Conservation (phyloP, 75 land plant species). For the Pseudotsuga menziesii region DNA sequence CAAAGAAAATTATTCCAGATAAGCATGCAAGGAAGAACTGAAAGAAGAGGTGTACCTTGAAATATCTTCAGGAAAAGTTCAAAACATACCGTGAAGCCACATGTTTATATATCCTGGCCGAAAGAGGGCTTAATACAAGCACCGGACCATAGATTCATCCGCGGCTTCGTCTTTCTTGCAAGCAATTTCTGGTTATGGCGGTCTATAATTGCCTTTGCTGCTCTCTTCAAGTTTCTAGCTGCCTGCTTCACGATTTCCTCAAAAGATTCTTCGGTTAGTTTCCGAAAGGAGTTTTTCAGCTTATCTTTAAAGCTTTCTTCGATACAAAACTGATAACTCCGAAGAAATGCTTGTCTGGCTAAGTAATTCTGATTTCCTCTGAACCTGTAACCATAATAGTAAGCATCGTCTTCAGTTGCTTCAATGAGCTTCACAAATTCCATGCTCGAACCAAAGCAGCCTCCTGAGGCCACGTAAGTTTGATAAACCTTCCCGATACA, state of each 20-base stretch:
- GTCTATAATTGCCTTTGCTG: too few species aligned
- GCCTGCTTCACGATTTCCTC: too few species aligned
- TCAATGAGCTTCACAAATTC: not conserved
- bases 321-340: not conserved
- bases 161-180: too few species aligned
- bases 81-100: not conserved
- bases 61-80: not conserved
- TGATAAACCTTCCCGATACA: too few species aligned
- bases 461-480: too few species aligned
- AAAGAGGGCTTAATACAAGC: not conserved
- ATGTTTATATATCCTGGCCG: not conserved
- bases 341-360: conserved; percentile 3
- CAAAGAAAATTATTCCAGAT: too few species aligned
- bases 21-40: too few species aligned
- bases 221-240: too few species aligned
- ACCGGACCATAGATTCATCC: not conserved
- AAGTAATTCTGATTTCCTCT: not conserved
- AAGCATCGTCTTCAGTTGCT: not conserved
- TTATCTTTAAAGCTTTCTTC: too few species aligned
- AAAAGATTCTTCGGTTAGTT: too few species aligned
- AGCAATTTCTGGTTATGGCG: not conserved
- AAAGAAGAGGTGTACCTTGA: too few species aligned
- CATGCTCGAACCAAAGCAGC: not conserved
- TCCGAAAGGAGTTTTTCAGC: too few species aligned
- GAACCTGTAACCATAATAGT: not conserved